Base-by-base conservation (phyloP, 208 protist genomes). In the Crithidia sp. region DNA sequence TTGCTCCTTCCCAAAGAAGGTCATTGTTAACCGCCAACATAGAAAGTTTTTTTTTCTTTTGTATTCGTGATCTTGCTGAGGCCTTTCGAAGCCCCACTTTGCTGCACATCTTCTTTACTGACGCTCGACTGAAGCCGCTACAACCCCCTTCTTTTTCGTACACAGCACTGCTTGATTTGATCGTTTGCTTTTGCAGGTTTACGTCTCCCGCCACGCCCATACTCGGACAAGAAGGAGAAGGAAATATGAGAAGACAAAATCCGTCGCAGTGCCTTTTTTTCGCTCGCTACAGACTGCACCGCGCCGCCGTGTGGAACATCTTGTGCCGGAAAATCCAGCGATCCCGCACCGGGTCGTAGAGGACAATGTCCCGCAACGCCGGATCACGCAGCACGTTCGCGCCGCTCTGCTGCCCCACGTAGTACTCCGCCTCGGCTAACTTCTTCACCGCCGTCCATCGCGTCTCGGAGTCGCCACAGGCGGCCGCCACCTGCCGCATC, bases 281-380 rank as follows among this genome's bases (percentile, higher is more conserved):
- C 19, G 10, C 28, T 2, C 16, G 17, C 28, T 76, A 76, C 47
- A 89, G 74, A 19, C 75, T 80, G 62, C 84, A 80, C 44, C 72
- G 74, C 49, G 81, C 84, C 8, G 90, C 90, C 4, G 90, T 92
- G 66, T 95, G 90, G 50, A 87, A 84, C 3, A 90, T 82, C 58
- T 92, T 88, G 68, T 81, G 71, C 4, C 75, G 64, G 63, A 95
- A 95, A 9, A 91, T 73, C 90, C 90, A 95, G 12, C 74, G 74
- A 77, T 95, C 90, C 17, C 82, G 69, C 53, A 95, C 80, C 3
- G 90, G 83, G 62, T 95, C 87, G 84, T 95, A 95, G 54, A 95
- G 67, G 7, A 95, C 85, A 41, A 95, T 91, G 37, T 91, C 90
- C 19, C 73, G 74, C 55, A 95, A 28, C 78, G 68, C 39, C 71